Conservation (phyloP, 176 grass and related monocot species). For the Phragmites australis region DNA sequence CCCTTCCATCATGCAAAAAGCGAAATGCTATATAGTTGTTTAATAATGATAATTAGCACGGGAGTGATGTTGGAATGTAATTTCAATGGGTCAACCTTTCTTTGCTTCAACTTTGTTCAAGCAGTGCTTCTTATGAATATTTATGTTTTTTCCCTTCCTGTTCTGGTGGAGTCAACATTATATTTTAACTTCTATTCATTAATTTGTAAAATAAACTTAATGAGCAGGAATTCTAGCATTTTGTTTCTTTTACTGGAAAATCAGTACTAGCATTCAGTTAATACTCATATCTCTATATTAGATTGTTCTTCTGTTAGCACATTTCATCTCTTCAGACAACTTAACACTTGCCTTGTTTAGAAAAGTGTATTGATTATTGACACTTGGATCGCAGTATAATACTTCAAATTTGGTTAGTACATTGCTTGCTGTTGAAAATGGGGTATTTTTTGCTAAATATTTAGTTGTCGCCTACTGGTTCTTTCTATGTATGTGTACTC, state of each 20-base stretch:
- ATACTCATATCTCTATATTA: background rate
- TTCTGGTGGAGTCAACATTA: background rate
- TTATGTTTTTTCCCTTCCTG: background rate
- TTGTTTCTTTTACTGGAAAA: background rate
- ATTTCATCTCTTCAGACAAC: background rate
- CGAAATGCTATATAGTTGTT: background rate
- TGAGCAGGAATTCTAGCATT: background rate
- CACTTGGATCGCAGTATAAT: background rate
- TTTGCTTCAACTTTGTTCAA: background rate
- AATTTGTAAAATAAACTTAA: background rate
- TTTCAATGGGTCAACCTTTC: background rate
- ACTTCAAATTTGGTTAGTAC: background rate
- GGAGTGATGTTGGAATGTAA: background rate
- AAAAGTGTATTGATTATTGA: background rate
- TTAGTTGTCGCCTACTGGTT: background rate
- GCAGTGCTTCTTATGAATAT: background rate
- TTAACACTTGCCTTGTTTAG: background rate
- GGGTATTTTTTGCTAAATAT: background rate
- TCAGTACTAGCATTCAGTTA: background rate
- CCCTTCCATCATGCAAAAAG: background rate
- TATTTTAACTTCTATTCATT: constrained; percentile 4
- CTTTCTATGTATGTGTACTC: background rate
- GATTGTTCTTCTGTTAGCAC: background rate
- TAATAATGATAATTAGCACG: background rate
- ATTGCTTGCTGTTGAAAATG: background rate